These are phyloP conservation scores for Parasitella parasitica DNA, from an alignment of 371 early-diverging fungal genomes.

Conservation along the genomic window DNA sequence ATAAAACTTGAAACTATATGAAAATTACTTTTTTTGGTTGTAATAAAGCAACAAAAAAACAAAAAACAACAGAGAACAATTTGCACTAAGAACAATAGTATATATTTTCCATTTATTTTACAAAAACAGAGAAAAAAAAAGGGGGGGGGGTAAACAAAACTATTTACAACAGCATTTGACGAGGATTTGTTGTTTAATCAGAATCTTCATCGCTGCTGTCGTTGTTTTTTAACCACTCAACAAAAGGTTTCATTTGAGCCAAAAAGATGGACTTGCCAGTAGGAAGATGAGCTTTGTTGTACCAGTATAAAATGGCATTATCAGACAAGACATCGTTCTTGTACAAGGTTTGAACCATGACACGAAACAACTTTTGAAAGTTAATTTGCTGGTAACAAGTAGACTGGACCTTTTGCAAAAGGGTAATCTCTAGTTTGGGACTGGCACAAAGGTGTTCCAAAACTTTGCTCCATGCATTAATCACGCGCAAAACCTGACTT, in stretches of 20 bases:
- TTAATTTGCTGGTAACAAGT: slow-evolving; percentile 88
- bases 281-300: slow-evolving; percentile 83
- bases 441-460: slow-evolving; percentile 73
- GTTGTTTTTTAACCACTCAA: slow-evolving; percentile 77
- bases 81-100: no score
- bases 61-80: no score
- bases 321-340: slow-evolving; percentile 88
- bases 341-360: slow-evolving; percentile 80
- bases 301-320: slow-evolving; percentile 91
- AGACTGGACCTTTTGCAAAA: slow-evolving; percentile 81
- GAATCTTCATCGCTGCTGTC: slow-evolving; percentile 72
- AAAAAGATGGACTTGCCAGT: slow-evolving; percentile 87
- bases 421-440: slow-evolving; percentile 82
- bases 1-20: no score
- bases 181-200: neutral
- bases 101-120: no score
- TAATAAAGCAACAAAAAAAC: no score
- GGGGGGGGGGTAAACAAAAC: neutral
- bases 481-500: slow-evolving; percentile 64
- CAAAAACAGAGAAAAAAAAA: neutral
- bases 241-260: slow-evolving; percentile 90
- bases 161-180: neutral
- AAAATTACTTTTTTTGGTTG: no score
- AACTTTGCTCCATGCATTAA: slow-evolving; percentile 67
- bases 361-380: slow-evolving; percentile 82